Conservation (phyloP, 176 grass and related monocot genomes). For the Musa beccarii region DNA sequence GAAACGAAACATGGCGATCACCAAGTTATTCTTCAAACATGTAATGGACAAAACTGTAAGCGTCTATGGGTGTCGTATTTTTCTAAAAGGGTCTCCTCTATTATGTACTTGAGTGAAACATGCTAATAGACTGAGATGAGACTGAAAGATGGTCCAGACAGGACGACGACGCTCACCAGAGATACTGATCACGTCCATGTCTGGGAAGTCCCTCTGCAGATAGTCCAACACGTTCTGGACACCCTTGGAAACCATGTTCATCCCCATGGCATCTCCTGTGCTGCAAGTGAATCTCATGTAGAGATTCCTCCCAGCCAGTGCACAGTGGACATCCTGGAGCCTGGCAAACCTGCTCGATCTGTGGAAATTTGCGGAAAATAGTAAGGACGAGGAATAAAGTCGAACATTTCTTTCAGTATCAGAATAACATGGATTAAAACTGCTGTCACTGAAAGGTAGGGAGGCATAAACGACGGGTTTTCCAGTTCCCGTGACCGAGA, state of each 20-base stretch:
- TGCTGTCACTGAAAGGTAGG: neutral
- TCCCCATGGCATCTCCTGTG: constrained; percentile 22
- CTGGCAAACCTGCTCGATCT: constrained; percentile 20
- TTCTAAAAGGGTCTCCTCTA: neutral
- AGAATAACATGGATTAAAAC: neutral
- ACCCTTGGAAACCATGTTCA: constrained; percentile 21
- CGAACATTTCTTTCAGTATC: neutral
- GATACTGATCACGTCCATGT: constrained; percentile 15
- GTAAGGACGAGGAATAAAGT: neutral
- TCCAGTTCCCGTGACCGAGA: no score
- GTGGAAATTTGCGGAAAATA: neutral
- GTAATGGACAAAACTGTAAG: no score
- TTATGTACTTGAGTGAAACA: neutral
- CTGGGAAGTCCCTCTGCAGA: constrained; percentile 3
- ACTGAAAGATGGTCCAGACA: neutral
- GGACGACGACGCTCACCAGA: constrained; percentile 2
- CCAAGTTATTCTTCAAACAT: no score
- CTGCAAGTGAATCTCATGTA: constrained; percentile 16
- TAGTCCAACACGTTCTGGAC: constrained; percentile 16
- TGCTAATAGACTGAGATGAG: neutral
- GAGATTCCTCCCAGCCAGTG: constrained; percentile 6
- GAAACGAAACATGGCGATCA: no score
- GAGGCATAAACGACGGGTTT: no score
- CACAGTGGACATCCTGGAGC: neutral
- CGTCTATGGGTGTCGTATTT: no score